Conservation (phyloP, 1,284 basidiomycete genomes). For the Pseudozyma sp. region DNA sequence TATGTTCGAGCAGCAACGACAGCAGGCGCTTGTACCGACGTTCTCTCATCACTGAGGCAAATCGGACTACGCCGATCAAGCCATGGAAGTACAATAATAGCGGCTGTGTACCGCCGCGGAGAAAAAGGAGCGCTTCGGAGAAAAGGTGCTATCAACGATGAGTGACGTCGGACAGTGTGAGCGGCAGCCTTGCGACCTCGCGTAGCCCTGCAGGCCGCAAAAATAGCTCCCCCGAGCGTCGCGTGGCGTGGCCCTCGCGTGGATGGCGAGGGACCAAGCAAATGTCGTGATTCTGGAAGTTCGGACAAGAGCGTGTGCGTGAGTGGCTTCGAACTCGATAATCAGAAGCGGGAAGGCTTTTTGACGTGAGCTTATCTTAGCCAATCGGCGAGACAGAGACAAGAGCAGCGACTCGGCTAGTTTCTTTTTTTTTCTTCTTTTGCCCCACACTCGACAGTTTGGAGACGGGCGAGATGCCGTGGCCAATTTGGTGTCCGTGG, state of each 20-base stretch:
- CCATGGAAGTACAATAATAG: background rate
- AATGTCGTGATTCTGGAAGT: background rate
- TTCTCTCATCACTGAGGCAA: no score
- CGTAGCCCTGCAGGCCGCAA: no score
- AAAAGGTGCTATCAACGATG: no score
- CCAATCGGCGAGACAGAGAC: slow-evolving; percentile 14
- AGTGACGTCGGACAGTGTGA: background rate
- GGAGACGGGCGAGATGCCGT: background rate
- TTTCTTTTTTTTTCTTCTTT: slow-evolving; percentile 8
- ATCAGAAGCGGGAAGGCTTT: background rate
- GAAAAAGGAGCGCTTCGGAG: background rate
- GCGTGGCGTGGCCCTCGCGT: background rate
- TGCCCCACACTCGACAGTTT: slow-evolving; percentile 3
- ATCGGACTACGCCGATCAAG: no score
- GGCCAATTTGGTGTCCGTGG: background rate
- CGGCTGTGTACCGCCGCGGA: slow-evolving; percentile 5
- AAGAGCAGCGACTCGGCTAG: slow-evolving; percentile 9
- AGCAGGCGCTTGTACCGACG: no score
- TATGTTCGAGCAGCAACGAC: no score
- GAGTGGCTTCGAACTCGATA: background rate
- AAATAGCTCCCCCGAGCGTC: background rate
- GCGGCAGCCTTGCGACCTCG: background rate
- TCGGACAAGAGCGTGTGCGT: no score
- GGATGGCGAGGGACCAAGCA: background rate
- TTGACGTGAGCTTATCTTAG: slow-evolving; percentile 11